These are phyloP conservation scores for Corylus heterophylla DNA, from an alignment of 306 rosid genomes.

Conservation along the genomic window DNA sequence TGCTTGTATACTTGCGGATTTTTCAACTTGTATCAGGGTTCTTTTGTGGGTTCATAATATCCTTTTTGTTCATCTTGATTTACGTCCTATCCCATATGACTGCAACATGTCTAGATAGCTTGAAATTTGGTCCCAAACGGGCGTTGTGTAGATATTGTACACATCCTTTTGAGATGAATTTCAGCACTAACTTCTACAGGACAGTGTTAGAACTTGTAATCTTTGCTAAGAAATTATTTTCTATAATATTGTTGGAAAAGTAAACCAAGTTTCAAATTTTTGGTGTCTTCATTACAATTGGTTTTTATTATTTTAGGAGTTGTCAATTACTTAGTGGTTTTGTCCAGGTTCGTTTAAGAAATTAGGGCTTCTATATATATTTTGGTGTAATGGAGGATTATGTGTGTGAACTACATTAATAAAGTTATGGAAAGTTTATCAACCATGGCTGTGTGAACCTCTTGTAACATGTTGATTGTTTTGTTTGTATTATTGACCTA, in stretches of 20 bases:
- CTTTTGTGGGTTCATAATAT: neutral
- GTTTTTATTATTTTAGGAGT: neutral
- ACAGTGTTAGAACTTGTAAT: neutral
- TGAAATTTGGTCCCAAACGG: neutral
- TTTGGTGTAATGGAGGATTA: neutral
- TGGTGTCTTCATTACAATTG: neutral
- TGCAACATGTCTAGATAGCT: neutral
- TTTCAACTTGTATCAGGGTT: neutral
- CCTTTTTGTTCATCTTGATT: neutral
- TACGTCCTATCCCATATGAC: neutral
- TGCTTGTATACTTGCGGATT: neutral
- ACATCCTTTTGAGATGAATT: neutral
- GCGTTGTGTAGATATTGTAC: neutral
- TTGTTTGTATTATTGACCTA: neutral
- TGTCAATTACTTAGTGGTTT: neutral
- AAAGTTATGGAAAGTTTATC: neutral
- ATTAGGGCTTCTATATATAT: neutral
- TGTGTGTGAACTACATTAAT: slow-evolving; percentile 1
- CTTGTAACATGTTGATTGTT: neutral
- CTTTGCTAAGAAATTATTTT: neutral
- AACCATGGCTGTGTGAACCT: neutral
- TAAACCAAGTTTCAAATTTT: neutral
- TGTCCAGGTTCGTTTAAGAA: neutral
- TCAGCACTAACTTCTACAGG: neutral
- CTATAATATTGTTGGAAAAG: neutral